Evolutionary conservation across 495 filamentous ascomycete species (phyloP).

Genomic region (Penicillium canariense): DNA sequence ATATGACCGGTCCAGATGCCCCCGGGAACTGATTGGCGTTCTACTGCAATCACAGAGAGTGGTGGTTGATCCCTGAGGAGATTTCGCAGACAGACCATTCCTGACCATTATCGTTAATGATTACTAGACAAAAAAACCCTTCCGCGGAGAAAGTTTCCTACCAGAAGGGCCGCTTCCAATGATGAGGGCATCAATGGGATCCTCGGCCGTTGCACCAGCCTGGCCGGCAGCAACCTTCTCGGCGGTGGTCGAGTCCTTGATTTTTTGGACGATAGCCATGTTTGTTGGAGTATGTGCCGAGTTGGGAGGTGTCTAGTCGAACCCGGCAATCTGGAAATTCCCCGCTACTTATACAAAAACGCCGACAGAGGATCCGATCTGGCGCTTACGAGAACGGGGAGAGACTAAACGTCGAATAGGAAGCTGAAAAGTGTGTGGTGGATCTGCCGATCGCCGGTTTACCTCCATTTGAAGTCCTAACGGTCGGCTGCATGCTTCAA

Average conservation of each 20-base stretch:
- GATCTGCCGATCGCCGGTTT: background rate
- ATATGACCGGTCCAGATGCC: conserved; percentile 9
- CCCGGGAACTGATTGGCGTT: conserved; percentile 3
- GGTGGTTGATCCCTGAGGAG: conserved; percentile 7
- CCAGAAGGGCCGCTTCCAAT: conserved; percentile 7
- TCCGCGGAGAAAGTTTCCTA: background rate
- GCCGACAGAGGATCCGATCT: background rate
- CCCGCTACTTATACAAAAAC: background rate
- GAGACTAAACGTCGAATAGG: background rate
- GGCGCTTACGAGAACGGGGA: background rate
- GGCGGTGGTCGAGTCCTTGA: background rate
- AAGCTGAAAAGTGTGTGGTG: background rate
- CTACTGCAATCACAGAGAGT: background rate
- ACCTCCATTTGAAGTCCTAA: background rate
- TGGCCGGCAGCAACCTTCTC: background rate
- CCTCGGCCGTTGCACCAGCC: background rate
- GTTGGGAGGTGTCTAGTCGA: background rate
- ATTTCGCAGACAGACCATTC: conserved; percentile 6
- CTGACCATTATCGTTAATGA: background rate
- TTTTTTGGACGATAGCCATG: background rate
- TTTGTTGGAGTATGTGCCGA: background rate
- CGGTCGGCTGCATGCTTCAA: background rate
- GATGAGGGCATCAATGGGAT: conserved; percentile 9
- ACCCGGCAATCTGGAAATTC: background rate
- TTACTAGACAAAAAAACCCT: background rate